Conservation (phyloP, 805 yeast species). For the Yarrowia alimentaria region DNA sequence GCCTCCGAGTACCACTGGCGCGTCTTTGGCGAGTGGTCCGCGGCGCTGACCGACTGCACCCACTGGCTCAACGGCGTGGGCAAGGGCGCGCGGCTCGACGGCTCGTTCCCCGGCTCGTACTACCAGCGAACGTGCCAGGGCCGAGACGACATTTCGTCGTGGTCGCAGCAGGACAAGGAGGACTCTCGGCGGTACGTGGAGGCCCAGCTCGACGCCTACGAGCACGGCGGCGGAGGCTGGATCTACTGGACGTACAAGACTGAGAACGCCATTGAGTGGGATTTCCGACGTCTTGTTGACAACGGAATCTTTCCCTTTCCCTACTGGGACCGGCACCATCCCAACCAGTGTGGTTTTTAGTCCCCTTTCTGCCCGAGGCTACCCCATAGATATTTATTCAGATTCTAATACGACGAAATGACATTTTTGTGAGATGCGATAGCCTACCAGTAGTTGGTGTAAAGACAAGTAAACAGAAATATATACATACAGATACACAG, state of each 20-base stretch:
- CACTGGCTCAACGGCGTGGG: constrained; percentile 86
- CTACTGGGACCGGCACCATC: constrained; percentile 61
- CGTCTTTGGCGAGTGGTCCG: constrained; percentile 85
- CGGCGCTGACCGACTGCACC: constrained; percentile 90
- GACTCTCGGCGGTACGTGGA: constrained; percentile 72
- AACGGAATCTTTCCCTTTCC: constrained; percentile 80
- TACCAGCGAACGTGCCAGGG: constrained; percentile 63
- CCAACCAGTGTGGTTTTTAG: constrained; percentile 55
- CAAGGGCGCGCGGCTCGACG: constrained; percentile 78
- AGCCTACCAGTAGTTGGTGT: no score
- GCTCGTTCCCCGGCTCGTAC: constrained; percentile 45
- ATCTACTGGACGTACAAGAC: constrained; percentile 93
- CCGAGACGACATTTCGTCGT: constrained; percentile 48
- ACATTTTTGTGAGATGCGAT: no score
- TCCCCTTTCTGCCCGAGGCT: no score
- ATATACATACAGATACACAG: no score
- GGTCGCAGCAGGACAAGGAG: constrained; percentile 57
- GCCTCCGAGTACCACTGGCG: constrained; percentile 64
- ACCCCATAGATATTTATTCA: constrained; percentile 18
- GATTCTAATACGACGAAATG: constrained; percentile 20
- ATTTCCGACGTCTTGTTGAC: constrained; percentile 57
- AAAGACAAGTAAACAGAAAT: no score
- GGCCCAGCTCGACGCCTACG: constrained; percentile 87
- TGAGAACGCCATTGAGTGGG: constrained; percentile 84
- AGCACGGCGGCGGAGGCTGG: constrained; percentile 72